phyloP scores from a whole-genome alignment of 2,329 filamentous ascomycete species.

The Sporothrix globosa region DNA sequence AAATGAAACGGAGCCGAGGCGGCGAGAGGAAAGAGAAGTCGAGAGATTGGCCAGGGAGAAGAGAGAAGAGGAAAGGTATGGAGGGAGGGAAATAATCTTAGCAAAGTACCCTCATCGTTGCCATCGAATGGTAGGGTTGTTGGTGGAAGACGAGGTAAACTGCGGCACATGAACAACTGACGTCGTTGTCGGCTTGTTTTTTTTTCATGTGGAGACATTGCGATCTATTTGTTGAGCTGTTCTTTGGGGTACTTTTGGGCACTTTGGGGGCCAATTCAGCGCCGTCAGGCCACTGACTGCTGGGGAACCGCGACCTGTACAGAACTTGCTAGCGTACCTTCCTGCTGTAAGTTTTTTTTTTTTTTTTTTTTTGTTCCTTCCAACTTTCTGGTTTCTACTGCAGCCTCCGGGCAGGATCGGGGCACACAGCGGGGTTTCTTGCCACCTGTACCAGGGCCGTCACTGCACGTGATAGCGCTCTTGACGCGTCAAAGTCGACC shows the following conservation, averaged over 20 bases:
- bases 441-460: constrained; percentile 13
- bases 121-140: background rate
- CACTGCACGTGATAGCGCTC: constrained; percentile 28
- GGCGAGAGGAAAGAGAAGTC: background rate
- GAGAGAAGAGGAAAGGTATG: background rate
- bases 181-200: constrained; percentile 28
- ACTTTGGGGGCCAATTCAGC: background rate
- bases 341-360: background rate
- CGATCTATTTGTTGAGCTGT: constrained; percentile 7
- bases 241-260: background rate
- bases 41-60: background rate
- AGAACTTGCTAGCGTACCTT: constrained; percentile 16
- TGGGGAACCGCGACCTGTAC: constrained; percentile 16
- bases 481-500: constrained; percentile 27
- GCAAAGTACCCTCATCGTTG: constrained; percentile 8
- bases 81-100: background rate
- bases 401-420: constrained; percentile 29
- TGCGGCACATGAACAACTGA: constrained; percentile 26
- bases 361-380: background rate
- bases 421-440: constrained; percentile 21
- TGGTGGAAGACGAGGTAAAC: background rate
- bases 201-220: background rate
- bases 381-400: too few species aligned
- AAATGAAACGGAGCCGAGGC: background rate
- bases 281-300: background rate